Base-by-base conservation (phyloP, 768 basidiomycete genomes). In the Pisolithus tinctorius region DNA sequence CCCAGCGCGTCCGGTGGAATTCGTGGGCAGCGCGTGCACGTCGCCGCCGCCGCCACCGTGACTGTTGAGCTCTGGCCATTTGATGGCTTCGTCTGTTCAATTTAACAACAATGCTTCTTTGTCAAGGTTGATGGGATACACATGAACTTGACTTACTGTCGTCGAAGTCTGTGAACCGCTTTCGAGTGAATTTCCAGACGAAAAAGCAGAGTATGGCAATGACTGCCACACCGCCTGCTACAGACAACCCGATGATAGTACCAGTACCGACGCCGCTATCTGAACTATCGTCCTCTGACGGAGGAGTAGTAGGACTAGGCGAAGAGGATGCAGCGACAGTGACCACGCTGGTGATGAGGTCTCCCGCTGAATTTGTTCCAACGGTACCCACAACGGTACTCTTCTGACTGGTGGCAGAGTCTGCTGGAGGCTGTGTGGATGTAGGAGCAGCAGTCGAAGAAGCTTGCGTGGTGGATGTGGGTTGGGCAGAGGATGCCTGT, bases 51-150 rank as follows among this genome's bases (percentile, higher is more conserved):
- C 80, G 30, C 26, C 43, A 17, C 43, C 27, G 56, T 88, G 87
- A 2, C 79, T 68, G 64, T 90, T 88, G 36, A 91, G 77, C 60
- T 93, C 90, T 3, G 90, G 90, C 90, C 90, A 93, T 69, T 91
- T 91, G 69, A 93, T 93, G 17, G 86, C 86, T 68, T 89, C 87
- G 59, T 77, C 87, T 89, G 62, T 10, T 43, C 41, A 37, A 55
- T 9, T 47, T 27, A 11, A 46, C 20, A 30, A 13, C 39, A 30
- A 27, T 46, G 29, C 48, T 25, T 8, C 48, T 25, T 8, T 47
- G 48, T 55, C 47, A 54, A 34, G 20, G 17, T 29, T 40, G 13
- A 6, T 14, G 10, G 44, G 54, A 55, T 51, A 55, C 54, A 50
- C 20, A 1, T 58, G 52, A 53, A 30, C 46, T 57, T 27, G 37